phyloP scores from a whole-genome alignment of 1,284 basidiomycete species.

The Phellopilus nigrolimitatus region DNA sequence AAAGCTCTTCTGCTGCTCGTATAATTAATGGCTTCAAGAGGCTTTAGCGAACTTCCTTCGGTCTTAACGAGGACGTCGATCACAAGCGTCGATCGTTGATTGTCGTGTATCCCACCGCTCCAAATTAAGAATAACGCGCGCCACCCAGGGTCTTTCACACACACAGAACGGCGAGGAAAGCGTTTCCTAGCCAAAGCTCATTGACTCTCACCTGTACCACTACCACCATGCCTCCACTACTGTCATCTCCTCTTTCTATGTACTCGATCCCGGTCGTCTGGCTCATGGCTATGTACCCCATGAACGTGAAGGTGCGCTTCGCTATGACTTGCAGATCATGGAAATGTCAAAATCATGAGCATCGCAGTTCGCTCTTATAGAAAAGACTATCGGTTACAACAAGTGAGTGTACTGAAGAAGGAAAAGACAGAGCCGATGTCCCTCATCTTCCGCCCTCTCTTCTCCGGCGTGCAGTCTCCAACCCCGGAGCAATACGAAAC shows the following conservation, averaged over 20 bases:
- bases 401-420: too few relatives aligned
- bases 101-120: too few relatives aligned
- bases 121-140: too few relatives aligned
- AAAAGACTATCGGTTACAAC: constrained; percentile 21
- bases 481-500: constrained; percentile 20
- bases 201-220: background rate
- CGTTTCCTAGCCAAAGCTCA: too few relatives aligned
- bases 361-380: constrained; percentile 19
- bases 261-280: constrained; percentile 24
- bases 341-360: background rate
- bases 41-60: too few relatives aligned
- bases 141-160: too few relatives aligned
- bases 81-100: too few relatives aligned
- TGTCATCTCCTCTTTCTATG: constrained; percentile 20
- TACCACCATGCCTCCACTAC: constrained; percentile 12
- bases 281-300: constrained; percentile 22
- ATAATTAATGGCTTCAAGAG: too few relatives aligned
- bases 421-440: too few relatives aligned
- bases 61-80: too few relatives aligned
- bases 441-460: background rate
- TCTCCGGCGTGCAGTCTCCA: constrained; percentile 14
- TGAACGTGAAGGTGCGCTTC: constrained; percentile 18
- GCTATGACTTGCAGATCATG: background rate
- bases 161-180: too few relatives aligned
- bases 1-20: too few relatives aligned